These are phyloP conservation scores for Lolium rigidum DNA, from an alignment of 176 grass and related monocot genomes.

Conservation along the genomic window DNA sequence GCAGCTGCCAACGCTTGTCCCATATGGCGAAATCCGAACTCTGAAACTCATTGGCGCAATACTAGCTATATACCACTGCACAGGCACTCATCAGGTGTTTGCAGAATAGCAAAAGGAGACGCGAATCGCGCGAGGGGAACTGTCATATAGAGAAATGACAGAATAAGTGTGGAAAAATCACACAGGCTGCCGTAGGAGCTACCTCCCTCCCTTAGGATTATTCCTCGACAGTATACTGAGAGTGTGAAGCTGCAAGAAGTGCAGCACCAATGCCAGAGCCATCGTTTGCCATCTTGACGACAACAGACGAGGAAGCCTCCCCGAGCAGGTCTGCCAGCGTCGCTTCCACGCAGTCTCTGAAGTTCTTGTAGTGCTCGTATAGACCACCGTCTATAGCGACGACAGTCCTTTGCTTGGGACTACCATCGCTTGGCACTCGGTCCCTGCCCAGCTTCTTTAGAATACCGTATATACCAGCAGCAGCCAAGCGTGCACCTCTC, in stretches of 20 bases:
- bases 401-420: conserved; percentile 56
- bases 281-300: conserved; percentile 80
- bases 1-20: conserved; percentile 33
- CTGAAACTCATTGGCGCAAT: conserved; percentile 28
- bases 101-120: conserved; percentile 38
- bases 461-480: conserved; percentile 78
- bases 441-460: conserved; percentile 84
- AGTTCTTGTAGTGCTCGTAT: conserved; percentile 87
- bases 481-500: conserved; percentile 75
- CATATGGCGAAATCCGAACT: conserved; percentile 22
- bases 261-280: conserved; percentile 86
- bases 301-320: conserved; percentile 54
- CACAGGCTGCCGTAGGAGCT: conserved; percentile 22
- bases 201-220: conserved; percentile 41
- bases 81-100: conserved; percentile 38
- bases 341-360: conserved; percentile 59
- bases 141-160: conserved; percentile 27
- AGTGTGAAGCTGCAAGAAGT: conserved; percentile 84
- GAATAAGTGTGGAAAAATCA: conserved; percentile 9
- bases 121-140: no score
- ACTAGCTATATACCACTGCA: conserved; percentile 42
- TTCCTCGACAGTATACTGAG: conserved; percentile 56
- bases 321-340: conserved; percentile 72
- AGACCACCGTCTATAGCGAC: conserved; percentile 82
- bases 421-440: conserved; percentile 20